Percentiles rank a stretch among this genome's conserved stretches.
These are phyloP conservation scores for Meyerozyma guilliermondii DNA, from an alignment of 1,139 yeast species.

Conservation along the genomic window DNA sequence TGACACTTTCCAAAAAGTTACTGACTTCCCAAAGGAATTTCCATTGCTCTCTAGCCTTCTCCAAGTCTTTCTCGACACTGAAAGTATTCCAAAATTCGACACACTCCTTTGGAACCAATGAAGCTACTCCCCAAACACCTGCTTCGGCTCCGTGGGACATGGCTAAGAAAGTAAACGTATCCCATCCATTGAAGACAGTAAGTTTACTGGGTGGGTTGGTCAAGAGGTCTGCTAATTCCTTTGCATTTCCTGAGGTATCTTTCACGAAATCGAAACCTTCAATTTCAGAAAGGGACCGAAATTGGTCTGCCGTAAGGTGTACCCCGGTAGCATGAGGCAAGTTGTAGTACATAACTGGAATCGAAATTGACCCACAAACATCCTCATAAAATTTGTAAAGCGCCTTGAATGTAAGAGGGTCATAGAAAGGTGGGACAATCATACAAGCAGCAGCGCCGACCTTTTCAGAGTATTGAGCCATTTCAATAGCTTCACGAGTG, in stretches of 20 bases:
- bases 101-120: constrained; percentile 13
- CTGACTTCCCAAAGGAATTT: constrained; percentile 12
- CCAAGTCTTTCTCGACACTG: constrained; percentile 8
- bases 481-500: constrained; percentile 11
- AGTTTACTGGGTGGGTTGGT: constrained; percentile 10
- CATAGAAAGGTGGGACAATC: constrained; percentile 15
- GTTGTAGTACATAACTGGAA: constrained; percentile 13
- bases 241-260: constrained; percentile 14
- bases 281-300: constrained; percentile 10
- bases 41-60: constrained; percentile 14
- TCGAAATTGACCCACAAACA: constrained; percentile 12
- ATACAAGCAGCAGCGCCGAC: constrained; percentile 13
- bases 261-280: constrained; percentile 12
- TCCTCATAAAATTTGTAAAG: constrained; percentile 11
- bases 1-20: constrained; percentile 10
- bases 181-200: constrained; percentile 12
- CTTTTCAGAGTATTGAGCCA: constrained; percentile 11
- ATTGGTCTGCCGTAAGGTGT: constrained; percentile 11
- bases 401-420: constrained; percentile 11
- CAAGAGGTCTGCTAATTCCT: constrained; percentile 11
- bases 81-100: constrained; percentile 12
- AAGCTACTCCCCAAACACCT: constrained; percentile 13
- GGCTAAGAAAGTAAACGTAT: constrained; percentile 12
- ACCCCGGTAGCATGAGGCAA: constrained; percentile 14
- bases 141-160: constrained; percentile 12